A percentile compares a stretch with the other conserved stretches of the same genome.
phyloP scores from a whole-genome alignment of 179 eudicot species.

The Silene coronaria region DNA sequence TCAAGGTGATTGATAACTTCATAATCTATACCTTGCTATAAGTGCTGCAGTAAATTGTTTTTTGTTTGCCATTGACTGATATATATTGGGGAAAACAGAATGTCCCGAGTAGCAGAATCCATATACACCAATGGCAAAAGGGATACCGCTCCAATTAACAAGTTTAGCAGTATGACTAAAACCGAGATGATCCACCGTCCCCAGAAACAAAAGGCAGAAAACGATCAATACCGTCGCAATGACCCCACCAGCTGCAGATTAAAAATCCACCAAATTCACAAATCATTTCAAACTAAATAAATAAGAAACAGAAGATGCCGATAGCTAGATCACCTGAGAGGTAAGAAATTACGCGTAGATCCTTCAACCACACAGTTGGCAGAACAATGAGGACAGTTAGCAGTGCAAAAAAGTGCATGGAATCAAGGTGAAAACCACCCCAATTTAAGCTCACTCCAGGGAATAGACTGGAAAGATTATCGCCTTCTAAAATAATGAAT shows the following conservation, averaged over 20 bases:
- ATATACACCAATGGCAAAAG: conserved; percentile 77
- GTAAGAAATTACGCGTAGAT: conserved; percentile 60
- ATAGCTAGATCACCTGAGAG: conserved; percentile 57
- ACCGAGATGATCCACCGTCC: conserved; percentile 54
- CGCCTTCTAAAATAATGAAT: conserved; percentile 80
- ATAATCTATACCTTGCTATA: conserved; percentile 35
- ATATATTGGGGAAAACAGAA: conserved; percentile 85
- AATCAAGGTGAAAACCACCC: conserved; percentile 50
- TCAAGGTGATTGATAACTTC: neutral
- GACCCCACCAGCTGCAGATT: conserved; percentile 77
- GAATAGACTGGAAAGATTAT: conserved; percentile 67
- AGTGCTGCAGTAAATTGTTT: conserved; percentile 60
- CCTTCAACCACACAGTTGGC: conserved; percentile 73
- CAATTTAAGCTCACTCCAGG: conserved; percentile 54
- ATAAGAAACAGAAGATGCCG: neutral
- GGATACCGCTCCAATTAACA: conserved; percentile 68
- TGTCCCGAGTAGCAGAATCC: conserved; percentile 91
- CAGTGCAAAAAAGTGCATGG: conserved; percentile 59
- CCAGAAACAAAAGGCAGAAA: conserved; percentile 53
- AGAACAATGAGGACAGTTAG: conserved; percentile 51
- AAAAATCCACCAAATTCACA: neutral
- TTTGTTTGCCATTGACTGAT: conserved; percentile 96
- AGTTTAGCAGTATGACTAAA: conserved; percentile 46
- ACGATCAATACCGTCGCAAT: conserved; percentile 55
- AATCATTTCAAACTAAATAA: neutral